Evolutionary conservation across 2,329 filamentous ascomycete species (phyloP), one percentile per base, ranked within the genome.

Genomic region (Cordyceps fumosorosea): DNA sequence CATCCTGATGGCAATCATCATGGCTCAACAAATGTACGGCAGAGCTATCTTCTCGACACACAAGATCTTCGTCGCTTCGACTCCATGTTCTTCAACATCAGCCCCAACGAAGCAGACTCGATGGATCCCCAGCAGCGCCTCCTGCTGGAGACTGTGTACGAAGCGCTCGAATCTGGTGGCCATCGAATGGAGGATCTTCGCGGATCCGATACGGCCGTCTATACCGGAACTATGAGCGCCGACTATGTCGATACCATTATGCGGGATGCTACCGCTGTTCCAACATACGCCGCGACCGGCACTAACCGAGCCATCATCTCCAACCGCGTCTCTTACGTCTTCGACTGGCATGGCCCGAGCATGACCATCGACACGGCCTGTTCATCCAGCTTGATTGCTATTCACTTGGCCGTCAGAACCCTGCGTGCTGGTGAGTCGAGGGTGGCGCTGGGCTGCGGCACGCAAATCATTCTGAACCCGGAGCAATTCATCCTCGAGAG

Each of bases 281-380:
- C 56, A 10, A 10, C 3, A 14, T 60, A 62, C 47, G 5, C 10
- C 16, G 60, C 54, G 1, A 62, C 60, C 10, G 75, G 75, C 3
- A 72, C 68, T 10, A 65, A 63, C 32, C 65, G 66, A 26, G 62
- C 65, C 32, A 67, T 73, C 24, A 55, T 73, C 48, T 71, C 75
- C 1, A 78, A 78, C 64, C 70, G 77, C 1, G 70, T 79, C 40
- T 77, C 75, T 1, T 77, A 76, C 62, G 74, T 75, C 62, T 74
- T 78, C 56, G 74, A 78, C 63, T 69, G 77, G 57, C 62, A 65
- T 7, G 68, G 67, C 1, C 65, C 69, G 0, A 61, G 48, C 24
- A 64, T 69, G 59, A 74, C 72, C 3, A 67, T 77, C n/a, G 74
- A 77, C 53, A 77, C 76, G 6, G 76, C 74, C 2, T 78, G 76